Percentiles rank a stretch among this genome's conserved stretches.
Evolutionary conservation across 2,329 filamentous ascomycete genomes (phyloP).

Genomic region (Knoxdaviesia capensis): DNA sequence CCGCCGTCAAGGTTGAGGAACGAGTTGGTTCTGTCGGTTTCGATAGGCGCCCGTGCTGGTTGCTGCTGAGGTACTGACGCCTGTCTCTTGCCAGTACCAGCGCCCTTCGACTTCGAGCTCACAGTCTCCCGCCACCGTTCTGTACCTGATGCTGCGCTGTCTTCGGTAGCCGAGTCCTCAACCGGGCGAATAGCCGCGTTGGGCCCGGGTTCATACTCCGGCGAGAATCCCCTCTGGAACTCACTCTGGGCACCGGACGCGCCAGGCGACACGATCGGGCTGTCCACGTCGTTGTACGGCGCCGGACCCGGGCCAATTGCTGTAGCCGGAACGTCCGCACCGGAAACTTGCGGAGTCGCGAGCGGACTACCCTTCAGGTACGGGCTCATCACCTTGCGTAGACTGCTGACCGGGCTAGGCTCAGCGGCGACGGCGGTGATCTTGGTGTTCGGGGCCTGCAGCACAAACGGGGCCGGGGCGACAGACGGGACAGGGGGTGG

Average conservation of each 20-base stretch:
- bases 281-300: conserved; percentile 3
- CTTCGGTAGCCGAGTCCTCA: conserved; percentile 8
- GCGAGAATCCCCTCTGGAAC: conserved; percentile 44
- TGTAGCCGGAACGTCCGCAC: neutral
- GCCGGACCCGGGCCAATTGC: neutral
- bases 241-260: conserved; percentile 11
- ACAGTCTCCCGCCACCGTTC: too few species aligned
- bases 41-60: too few species aligned
- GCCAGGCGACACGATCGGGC: neutral
- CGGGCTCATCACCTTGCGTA: conserved; percentile 73
- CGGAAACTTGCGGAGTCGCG: neutral
- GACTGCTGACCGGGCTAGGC: conserved; percentile 54
- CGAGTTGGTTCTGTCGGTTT: conserved; percentile 18
- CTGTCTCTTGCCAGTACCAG: too few species aligned
- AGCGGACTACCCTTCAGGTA: conserved; percentile 31
- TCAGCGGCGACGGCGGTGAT: conserved; percentile 9
- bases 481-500: conserved; percentile 3
- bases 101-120: too few species aligned
- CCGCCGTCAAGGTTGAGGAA: conserved; percentile 27
- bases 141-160: too few species aligned
- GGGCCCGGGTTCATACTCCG: conserved; percentile 52
- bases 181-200: conserved; percentile 53
- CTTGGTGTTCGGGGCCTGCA: conserved; percentile 4
- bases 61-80: too few species aligned
- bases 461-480: neutral